A percentile compares a stretch with the other conserved stretches of the same genome.
Conservation (phyloP, 306 rosid species). For the Coriaria nepalensis region DNA sequence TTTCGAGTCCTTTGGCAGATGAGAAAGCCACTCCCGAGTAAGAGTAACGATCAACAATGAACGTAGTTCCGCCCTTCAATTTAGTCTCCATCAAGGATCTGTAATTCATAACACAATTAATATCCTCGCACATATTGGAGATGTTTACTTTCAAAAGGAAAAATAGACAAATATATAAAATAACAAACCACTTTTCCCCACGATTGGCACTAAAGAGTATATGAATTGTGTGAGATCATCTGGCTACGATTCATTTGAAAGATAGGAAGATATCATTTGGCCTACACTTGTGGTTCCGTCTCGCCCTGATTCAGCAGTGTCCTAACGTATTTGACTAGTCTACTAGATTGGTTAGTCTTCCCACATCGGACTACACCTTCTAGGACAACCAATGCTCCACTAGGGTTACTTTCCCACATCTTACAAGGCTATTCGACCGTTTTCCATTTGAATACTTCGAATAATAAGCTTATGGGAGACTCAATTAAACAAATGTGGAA, state of each 20-base stretch:
- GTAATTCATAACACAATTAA: slow-evolving; percentile 12
- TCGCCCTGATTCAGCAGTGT: slow-evolving; percentile 58
- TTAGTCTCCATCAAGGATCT: slow-evolving; percentile 81
- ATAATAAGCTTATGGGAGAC: too few species aligned
- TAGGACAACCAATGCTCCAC: slow-evolving; percentile 64
- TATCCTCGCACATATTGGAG: not conserved
- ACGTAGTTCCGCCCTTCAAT: slow-evolving; percentile 67
- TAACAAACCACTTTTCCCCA: slow-evolving; percentile 82
- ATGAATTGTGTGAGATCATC: slow-evolving; percentile 79
- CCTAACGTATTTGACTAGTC: slow-evolving; percentile 46
- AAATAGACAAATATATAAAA: not conserved
- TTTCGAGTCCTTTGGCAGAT: slow-evolving; percentile 69
- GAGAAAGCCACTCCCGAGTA: slow-evolving; percentile 98
- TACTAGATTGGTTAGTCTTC: slow-evolving; percentile 59
- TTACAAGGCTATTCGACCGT: too few species aligned
- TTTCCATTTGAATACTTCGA: too few species aligned
- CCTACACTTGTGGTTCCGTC: slow-evolving; percentile 77
- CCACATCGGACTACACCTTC: slow-evolving; percentile 96
- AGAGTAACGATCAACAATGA: slow-evolving; percentile 91
- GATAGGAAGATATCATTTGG: slow-evolving; percentile 85
- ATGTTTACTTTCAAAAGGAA: not conserved
- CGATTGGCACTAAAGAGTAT: slow-evolving; percentile 95
- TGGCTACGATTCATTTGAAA: slow-evolving; percentile 59
- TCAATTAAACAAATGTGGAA: too few species aligned
- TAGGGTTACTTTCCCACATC: slow-evolving; percentile 17